These are phyloP conservation scores for Andrographis paniculata DNA, from an alignment of 305 asterid genomes.

Conservation along the genomic window DNA sequence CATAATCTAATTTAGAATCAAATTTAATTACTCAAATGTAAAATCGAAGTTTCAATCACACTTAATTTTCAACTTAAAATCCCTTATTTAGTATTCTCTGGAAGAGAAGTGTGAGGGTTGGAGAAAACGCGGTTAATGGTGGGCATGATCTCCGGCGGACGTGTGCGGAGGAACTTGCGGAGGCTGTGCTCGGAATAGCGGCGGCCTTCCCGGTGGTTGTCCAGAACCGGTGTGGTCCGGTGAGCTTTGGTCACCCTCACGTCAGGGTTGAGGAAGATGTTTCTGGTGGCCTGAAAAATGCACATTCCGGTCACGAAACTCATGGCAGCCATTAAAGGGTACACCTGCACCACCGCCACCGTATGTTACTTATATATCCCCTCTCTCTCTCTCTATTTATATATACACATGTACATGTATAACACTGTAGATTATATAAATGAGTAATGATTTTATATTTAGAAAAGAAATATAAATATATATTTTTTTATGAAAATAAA, in stretches of 20 bases:
- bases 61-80: too few species aligned
- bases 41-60: too few species aligned
- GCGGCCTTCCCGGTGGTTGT: conserved; percentile 72
- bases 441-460: too few species aligned
- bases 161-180: conserved; percentile 68
- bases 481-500: not conserved
- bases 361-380: not conserved
- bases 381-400: not conserved
- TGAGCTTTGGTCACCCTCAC: conserved; percentile 68
- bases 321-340: conserved; percentile 81
- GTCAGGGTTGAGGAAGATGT: conserved; percentile 55
- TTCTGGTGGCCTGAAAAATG: conserved; percentile 65
- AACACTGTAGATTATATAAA: too few species aligned
- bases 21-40: too few species aligned
- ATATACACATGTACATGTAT: too few species aligned
- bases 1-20: too few species aligned
- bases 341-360: conserved; percentile 35
- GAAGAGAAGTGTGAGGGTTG: too few species aligned
- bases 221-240: conserved; percentile 44
- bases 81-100: too few species aligned
- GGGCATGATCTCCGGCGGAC: conserved; percentile 83
- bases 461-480: not conserved
- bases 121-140: conserved; percentile 73
- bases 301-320: conserved; percentile 66
- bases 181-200: conserved; percentile 53